Percentiles rank a stretch among this genome's conserved stretches.
Conservation (phyloP, 1,139 yeast genomes). For the Blastobotrys persicus region DNA sequence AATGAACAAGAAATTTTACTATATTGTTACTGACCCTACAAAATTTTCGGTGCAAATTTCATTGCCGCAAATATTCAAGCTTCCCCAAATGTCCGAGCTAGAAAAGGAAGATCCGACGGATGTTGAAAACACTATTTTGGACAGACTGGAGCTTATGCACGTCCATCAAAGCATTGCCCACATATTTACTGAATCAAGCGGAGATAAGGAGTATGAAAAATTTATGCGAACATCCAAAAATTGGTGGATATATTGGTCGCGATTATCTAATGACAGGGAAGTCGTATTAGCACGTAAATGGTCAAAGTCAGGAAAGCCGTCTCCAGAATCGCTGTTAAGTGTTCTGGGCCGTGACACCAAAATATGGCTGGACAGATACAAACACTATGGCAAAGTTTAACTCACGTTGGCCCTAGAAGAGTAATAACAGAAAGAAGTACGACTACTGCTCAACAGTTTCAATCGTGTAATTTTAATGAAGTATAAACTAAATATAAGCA, state of each 20-base stretch:
- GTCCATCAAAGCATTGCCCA: conserved; percentile 29
- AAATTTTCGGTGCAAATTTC: conserved; percentile 25
- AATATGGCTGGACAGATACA: conserved; percentile 33
- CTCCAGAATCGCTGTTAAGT: conserved; percentile 25
- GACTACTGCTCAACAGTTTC: too few species aligned
- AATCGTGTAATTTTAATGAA: too few species aligned
- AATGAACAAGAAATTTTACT: conserved; percentile 24
- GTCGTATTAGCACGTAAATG: conserved; percentile 33
- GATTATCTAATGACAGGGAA: conserved; percentile 25
- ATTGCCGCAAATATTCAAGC: conserved; percentile 28
- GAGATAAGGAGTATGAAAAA: conserved; percentile 29
- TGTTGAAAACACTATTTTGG: conserved; percentile 18
- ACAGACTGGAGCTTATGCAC: conserved; percentile 29
- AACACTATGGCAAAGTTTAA: conserved; percentile 29
- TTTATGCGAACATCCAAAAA: conserved; percentile 31
- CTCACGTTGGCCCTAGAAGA: too few species aligned
- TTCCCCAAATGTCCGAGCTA: conserved; percentile 20
- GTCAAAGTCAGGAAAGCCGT: conserved; percentile 23
- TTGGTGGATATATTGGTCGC: conserved; percentile 37
- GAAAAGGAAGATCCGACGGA: conserved; percentile 19
- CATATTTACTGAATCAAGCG: conserved; percentile 18
- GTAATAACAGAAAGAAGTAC: too few species aligned
- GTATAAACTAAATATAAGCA: too few species aligned
- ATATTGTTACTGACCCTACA: conserved; percentile 25
- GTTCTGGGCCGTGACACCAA: conserved; percentile 34